These are phyloP conservation scores for Triticum monococcum DNA, from an alignment of 176 grass and related monocot genomes.

Conservation along the genomic window DNA sequence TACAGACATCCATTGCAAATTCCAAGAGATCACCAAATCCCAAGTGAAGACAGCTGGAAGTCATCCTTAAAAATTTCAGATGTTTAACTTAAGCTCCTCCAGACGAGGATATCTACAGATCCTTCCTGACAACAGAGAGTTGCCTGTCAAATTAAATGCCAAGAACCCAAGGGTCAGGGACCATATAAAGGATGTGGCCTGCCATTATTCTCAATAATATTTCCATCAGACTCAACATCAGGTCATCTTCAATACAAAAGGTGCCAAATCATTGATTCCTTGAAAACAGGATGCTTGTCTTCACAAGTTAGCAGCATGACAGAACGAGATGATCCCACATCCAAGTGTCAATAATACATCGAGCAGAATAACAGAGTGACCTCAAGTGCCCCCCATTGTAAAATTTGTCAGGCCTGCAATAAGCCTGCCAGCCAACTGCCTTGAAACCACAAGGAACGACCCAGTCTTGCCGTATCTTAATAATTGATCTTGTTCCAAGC, in stretches of 20 bases:
- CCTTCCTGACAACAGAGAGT: not conserved
- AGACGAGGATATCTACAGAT: constrained; percentile 12
- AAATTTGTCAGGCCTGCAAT: not conserved
- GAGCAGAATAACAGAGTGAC: not conserved
- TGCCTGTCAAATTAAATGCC: not conserved
- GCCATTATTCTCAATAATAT: constrained; percentile 3
- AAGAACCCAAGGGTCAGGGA: not conserved
- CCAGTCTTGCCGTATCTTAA: too few relatives aligned
- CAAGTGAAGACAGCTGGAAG: not conserved
- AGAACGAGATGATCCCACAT: not conserved
- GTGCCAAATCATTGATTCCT: not conserved
- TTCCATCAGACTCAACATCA: not conserved
- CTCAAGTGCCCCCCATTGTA: not conserved
- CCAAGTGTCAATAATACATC: not conserved
- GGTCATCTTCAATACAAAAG: constrained; percentile 1
- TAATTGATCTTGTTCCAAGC: too few relatives aligned
- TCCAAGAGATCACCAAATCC: not conserved
- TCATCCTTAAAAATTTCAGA: not conserved
- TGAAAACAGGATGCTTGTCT: constrained; percentile 2
- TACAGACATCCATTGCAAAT: not conserved
- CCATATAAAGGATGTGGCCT: not conserved
- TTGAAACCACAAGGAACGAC: not conserved
- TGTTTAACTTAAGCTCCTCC: constrained; percentile 5
- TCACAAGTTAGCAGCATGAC: not conserved
- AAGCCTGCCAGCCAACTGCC: not conserved